Base-by-base conservation (phyloP, 305 asterid genomes). In the Petunia hybrid region DNA sequence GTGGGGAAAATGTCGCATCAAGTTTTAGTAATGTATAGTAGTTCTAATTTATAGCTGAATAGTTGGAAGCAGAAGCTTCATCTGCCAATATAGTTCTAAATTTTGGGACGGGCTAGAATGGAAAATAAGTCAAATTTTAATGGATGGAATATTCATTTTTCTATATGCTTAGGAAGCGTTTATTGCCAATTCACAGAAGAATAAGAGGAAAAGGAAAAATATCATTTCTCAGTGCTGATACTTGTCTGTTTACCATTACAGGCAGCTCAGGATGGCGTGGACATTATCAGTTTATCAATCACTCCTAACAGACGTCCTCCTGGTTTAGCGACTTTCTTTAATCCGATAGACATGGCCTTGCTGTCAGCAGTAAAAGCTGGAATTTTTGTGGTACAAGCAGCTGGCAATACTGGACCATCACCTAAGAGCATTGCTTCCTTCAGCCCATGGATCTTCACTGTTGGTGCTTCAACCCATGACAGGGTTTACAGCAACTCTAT, bases 251-350 rank as follows among this genome's bases (percentile, higher is more conserved):
- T 81, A 67, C 46, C 48, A 84, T 83, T 83, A 71, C 88, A 96
- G 99, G 99, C 99, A 67, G 98, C 99, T 53, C 94, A 91, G 62
- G 99, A 96, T 84, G 97, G 98, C 67, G 99, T 96, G 81, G 95
- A 96, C 85, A 87, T 96, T 85, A 93, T 96, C 88, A 96, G 95
- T 87, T 87, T 96, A 88, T 96, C 99, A 43, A 91, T 96, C 85
- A 94, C 99, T 77, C 99, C 99, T 81, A 96, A 96, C 82, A 89
- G 99, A 81, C 98, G 98, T 8, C 98, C 99, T 56, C 97, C 97
- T 8, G 99, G 99, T 76, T 86, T 94, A 71, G 99, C 99, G 36
- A 91, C 98, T 63, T 96, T 94, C 92, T 96, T 96, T 86, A 96
- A 96, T 79, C 99, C 99, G 59, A 92, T 96, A 76, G 99, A 96